These are phyloP conservation scores for Alloteropsis angusta DNA, from an alignment of 202 grass and related monocot species.

Conservation along the genomic window DNA sequence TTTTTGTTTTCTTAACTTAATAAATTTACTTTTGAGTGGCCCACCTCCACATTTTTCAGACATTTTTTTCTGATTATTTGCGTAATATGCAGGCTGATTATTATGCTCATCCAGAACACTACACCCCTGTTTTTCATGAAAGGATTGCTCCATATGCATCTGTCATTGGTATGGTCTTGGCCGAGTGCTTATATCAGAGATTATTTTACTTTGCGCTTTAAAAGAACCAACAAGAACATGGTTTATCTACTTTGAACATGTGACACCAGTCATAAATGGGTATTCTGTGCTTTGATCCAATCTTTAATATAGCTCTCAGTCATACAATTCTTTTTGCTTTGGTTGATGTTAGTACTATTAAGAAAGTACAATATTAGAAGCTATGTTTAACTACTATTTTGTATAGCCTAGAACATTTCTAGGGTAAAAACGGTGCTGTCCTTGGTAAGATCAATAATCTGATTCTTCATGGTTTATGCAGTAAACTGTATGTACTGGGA, in stretches of 20 bases:
- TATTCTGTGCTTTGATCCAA: not conserved
- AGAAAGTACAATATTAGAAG: not conserved
- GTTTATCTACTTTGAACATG: not conserved
- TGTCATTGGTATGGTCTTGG: constrained; percentile 51
- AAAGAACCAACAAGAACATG: not conserved
- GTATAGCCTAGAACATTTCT: not conserved
- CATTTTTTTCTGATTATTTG: not conserved
- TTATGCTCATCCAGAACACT: constrained; percentile 91
- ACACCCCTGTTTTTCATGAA: constrained; percentile 80
- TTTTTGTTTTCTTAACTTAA: not conserved
- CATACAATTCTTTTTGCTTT: not conserved
- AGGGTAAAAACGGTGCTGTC: not conserved
- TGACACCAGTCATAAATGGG: not conserved
- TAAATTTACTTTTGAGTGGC: not conserved
- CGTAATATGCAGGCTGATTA: constrained; percentile 55
- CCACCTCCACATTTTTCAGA: not conserved
- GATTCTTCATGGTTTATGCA: constrained; percentile 22
- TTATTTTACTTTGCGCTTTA: not conserved
- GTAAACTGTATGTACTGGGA: constrained; percentile 99
- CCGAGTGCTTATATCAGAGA: constrained; percentile 13
- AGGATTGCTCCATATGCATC: constrained; percentile 87
- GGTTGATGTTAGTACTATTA: not conserved
- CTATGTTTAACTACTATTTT: not conserved
- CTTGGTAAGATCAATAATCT: not conserved
- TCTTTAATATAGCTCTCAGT: not conserved